These are phyloP conservation scores for Diaporthe citriasiana DNA, from an alignment of 2,329 filamentous ascomycete species.

Conservation along the genomic window DNA sequence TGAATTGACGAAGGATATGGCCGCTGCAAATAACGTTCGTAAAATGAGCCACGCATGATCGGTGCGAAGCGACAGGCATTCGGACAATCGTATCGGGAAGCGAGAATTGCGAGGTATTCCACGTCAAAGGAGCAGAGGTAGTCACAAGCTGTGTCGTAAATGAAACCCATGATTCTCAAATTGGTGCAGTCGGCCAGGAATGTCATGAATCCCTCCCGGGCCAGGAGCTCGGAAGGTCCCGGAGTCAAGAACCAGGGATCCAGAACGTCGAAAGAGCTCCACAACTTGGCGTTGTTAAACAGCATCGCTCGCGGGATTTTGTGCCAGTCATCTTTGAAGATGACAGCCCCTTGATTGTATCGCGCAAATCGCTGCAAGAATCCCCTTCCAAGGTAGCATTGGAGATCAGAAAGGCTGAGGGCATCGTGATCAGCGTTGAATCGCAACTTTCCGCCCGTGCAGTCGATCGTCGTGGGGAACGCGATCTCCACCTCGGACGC, in stretches of 20 bases:
- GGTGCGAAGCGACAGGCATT: not conserved
- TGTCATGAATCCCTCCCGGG: not conserved
- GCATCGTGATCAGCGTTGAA: not conserved
- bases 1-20: too few relatives aligned
- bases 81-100: too few relatives aligned
- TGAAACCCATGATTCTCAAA: not conserved
- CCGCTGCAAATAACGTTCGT: not conserved
- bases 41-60: not conserved
- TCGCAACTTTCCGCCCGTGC: not conserved
- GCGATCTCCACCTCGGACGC: not conserved
- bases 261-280: too few relatives aligned
- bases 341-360: not conserved
- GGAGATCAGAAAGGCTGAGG: not conserved
- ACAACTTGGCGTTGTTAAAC: not conserved
- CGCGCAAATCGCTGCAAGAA: not conserved
- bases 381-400: fast-evolving
- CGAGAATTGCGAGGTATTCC: fast-evolving
- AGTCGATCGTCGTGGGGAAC: not conserved
- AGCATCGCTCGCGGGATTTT: not conserved
- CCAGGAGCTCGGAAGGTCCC: fast-evolving
- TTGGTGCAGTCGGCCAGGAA: not conserved
- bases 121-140: too few relatives aligned
- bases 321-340: slow-evolving; percentile 6
- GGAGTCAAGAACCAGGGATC: not conserved
- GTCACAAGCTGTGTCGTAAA: not conserved